A percentile compares a stretch with the other conserved stretches of the same genome.
These are phyloP conservation scores for Bauhinia variegata DNA, from an alignment of 306 rosid genomes.

Conservation along the genomic window DNA sequence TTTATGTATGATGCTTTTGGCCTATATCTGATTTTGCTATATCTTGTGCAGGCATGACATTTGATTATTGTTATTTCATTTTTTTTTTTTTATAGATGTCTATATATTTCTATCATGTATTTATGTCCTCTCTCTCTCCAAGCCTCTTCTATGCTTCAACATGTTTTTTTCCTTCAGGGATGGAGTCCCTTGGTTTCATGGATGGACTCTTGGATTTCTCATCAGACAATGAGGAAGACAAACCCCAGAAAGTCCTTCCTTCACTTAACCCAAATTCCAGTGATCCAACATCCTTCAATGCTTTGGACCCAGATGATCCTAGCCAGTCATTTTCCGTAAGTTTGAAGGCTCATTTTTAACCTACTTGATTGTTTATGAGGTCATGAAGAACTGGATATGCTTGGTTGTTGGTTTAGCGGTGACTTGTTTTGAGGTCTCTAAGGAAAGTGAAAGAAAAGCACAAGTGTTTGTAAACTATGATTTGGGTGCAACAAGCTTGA, in stretches of 20 bases:
- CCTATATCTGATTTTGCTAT: slow-evolving; percentile 1
- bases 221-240: slow-evolving; percentile 53
- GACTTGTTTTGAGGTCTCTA: not conserved
- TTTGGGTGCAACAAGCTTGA: too few species aligned
- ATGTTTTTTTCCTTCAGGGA: slow-evolving; percentile 42
- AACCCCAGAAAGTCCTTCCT: slow-evolving; percentile 31
- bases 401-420: slow-evolving; percentile 20
- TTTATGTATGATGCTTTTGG: not conserved
- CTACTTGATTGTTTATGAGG: not conserved
- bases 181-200: slow-evolving; percentile 61
- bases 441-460: slow-evolving; percentile 3
- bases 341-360: slow-evolving; percentile 18
- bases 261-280: slow-evolving; percentile 38
- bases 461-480: too few species aligned
- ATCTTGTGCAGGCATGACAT: not conserved
- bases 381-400: slow-evolving; percentile 8
- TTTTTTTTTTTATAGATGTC: slow-evolving; percentile 13
- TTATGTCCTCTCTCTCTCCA: slow-evolving; percentile 2
- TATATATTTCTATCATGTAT: not conserved
- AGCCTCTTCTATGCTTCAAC: too few species aligned
- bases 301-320: slow-evolving; percentile 46
- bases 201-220: slow-evolving; percentile 75
- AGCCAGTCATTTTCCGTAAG: slow-evolving; percentile 62
- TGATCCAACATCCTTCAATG: slow-evolving; percentile 34
- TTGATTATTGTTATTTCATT: not conserved